These are phyloP conservation scores for Cymbopogon citratus DNA, from an alignment of 176 grass and related monocot genomes.

Conservation along the genomic window DNA sequence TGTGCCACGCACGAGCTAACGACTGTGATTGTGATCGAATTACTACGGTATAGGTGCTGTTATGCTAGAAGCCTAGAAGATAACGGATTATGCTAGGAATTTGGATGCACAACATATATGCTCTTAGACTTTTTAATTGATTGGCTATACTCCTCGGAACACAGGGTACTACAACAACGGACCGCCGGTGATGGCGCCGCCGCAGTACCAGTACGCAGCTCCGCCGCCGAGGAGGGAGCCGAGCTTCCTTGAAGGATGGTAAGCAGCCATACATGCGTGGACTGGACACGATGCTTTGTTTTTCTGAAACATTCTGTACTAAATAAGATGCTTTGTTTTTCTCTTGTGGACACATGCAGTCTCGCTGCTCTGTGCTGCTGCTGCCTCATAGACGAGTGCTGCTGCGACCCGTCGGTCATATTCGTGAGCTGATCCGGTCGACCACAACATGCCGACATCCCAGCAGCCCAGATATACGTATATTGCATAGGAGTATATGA, in stretches of 20 bases:
- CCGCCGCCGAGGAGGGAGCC: conserved; percentile 47
- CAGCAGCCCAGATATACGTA: neutral
- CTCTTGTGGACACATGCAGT: conserved; percentile 3
- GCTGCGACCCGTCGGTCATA: conserved; percentile 62
- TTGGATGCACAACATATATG: neutral
- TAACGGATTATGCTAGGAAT: too few species aligned
- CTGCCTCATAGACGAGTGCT: conserved; percentile 70
- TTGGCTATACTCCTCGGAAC: too few species aligned
- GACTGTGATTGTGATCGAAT: too few species aligned
- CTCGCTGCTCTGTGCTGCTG: conserved; percentile 66
- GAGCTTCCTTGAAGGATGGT: conserved; percentile 72
- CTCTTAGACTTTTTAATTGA: neutral
- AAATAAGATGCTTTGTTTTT: neutral
- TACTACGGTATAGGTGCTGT: too few species aligned
- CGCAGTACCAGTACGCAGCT: conserved; percentile 50
- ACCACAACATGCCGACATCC: neutral
- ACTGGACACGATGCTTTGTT: neutral
- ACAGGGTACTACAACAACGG: conserved; percentile 60
- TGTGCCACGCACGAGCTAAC: too few species aligned
- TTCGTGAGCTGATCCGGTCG: conserved; percentile 27
- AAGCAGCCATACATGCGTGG: neutral
- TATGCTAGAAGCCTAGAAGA: too few species aligned
- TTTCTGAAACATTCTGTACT: neutral
- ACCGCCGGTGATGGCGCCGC: conserved; percentile 52
- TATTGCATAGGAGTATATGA: too few species aligned